phyloP scores from a whole-genome alignment of 257 asterid species.

The Misopates orontium region DNA sequence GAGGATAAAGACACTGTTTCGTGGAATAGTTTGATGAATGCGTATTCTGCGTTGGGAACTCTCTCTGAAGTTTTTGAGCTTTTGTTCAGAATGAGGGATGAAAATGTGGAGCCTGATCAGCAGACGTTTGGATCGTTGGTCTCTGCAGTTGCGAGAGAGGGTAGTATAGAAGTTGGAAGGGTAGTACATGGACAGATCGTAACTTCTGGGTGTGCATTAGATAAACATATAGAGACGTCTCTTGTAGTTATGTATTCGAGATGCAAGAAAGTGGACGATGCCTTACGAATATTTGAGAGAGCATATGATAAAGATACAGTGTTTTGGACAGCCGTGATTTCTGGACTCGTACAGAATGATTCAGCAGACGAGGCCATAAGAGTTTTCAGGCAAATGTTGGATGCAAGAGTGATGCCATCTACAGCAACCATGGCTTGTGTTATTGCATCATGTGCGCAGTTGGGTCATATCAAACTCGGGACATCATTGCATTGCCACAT shows the following conservation, averaged over 20 bases:
- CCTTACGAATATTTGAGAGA: constrained; percentile 47
- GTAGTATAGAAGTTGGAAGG: constrained; percentile 51
- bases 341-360: constrained; percentile 78
- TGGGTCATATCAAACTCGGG: constrained; percentile 59
- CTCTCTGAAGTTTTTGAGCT: constrained; percentile 43
- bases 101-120: constrained; percentile 53
- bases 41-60: constrained; percentile 48
- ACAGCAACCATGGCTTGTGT: constrained; percentile 64
- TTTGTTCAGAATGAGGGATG: constrained; percentile 51
- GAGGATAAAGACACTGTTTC: constrained; percentile 63
- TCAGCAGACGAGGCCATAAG: constrained; percentile 56
- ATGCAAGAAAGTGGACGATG: constrained; percentile 52
- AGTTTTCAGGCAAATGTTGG: constrained; percentile 57
- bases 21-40: constrained; percentile 81
- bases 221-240: constrained; percentile 59
- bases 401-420: constrained; percentile 48
- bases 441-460: constrained; percentile 80
- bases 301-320: constrained; percentile 60
- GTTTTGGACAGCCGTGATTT: constrained; percentile 74
- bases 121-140: constrained; percentile 65
- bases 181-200: constrained; percentile 59
- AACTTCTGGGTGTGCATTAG: constrained; percentile 46
- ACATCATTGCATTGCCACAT: constrained; percentile 64
- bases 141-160: constrained; percentile 53
- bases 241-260: constrained; percentile 63